Evolutionary conservation across 2,329 filamentous ascomycete genomes (phyloP).

Genomic region (Diaporthe eres): DNA sequence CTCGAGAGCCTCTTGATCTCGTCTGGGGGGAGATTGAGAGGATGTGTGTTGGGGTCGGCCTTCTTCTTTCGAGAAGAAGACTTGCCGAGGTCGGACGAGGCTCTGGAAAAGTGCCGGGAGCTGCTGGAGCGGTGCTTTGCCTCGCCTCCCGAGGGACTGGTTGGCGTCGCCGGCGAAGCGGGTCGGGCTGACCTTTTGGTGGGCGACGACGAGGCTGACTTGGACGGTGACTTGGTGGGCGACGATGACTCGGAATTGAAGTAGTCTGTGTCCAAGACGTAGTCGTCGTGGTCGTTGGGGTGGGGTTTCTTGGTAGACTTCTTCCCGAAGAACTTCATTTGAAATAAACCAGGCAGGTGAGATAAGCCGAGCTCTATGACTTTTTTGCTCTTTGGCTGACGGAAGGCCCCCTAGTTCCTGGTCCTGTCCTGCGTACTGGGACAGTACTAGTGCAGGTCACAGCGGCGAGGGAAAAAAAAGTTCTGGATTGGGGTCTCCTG

Average conservation of each 20-base stretch:
- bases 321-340: constrained; percentile 69
- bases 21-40: constrained; percentile 91
- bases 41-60: constrained; percentile 81
- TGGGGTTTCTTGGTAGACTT: constrained; percentile 57
- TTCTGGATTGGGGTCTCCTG: constrained; percentile 44
- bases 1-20: constrained; percentile 83
- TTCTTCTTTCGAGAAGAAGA: constrained; percentile 65
- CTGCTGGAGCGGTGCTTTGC: constrained; percentile 47
- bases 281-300: constrained; percentile 44
- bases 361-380: constrained; percentile 35
- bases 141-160: constrained; percentile 51
- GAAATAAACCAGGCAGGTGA: constrained; percentile 41
- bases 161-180: constrained; percentile 49
- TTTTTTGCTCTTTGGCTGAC: constrained; percentile 28
- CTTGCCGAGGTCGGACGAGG: constrained; percentile 62
- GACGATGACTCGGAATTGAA: constrained; percentile 53
- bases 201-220: constrained; percentile 49
- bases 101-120: constrained; percentile 62
- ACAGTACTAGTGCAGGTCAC: constrained; percentile 36
- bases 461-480: constrained; percentile 33
- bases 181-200: constrained; percentile 57
- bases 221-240: constrained; percentile 48
- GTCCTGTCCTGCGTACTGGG: constrained; percentile 39
- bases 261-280: constrained; percentile 53
- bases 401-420: constrained; percentile 36